Evolutionary conservation across 148 eudicot species (phyloP), one percentile per base, ranked within the genome.

Genomic region (Rhododendron ferrugineum): DNA sequence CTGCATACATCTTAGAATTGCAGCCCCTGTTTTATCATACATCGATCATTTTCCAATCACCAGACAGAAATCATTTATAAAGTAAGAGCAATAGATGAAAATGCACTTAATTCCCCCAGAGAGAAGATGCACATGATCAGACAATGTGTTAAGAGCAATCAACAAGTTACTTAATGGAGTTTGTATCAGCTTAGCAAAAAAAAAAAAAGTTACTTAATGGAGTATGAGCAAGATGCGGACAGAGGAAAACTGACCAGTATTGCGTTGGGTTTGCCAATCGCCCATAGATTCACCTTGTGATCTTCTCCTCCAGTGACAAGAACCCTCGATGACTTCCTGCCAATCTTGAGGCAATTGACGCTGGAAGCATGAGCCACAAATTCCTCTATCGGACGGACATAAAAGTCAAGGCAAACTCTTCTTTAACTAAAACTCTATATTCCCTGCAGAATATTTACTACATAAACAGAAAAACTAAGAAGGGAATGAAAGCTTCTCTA

Each of bases 221-320:
- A 60, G 60, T 58, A 36, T 11, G 18, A 8, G 37, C 40, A n/a
- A 82, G 68, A 44, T 66, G 46, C 26, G 52, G 79, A 79, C 18
- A 10, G 34, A 3, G 83, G 78, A 54, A 54, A 89, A 91, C 95
- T 87, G 82, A 97, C 99, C 94, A 94, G 85, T 86, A 95, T 87
- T n/a, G 99, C 94, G 85, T 95, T 95, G 66, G 99, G 99, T 86
- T 97, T 97, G 86, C 99, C 99, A 88, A 97, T 95, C 80, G 99
- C 96, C 99, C 99, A 97, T 62, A 97, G 95, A 87, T 97, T 97
- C 85, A 97, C 99, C 91, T 95, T 95, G 84, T 97, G 98, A 92
- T 97, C 99, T 89, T 97, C 98, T 86, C 99, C 99, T 78, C 99
- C 99, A 68, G 99, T 97, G 36, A 97, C 94, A 84, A 97, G 92